Evolutionary conservation across 2,329 filamentous ascomycete genomes (phyloP), one percentile per base, ranked within the genome.

Genomic region (Neonectria hederae): DNA sequence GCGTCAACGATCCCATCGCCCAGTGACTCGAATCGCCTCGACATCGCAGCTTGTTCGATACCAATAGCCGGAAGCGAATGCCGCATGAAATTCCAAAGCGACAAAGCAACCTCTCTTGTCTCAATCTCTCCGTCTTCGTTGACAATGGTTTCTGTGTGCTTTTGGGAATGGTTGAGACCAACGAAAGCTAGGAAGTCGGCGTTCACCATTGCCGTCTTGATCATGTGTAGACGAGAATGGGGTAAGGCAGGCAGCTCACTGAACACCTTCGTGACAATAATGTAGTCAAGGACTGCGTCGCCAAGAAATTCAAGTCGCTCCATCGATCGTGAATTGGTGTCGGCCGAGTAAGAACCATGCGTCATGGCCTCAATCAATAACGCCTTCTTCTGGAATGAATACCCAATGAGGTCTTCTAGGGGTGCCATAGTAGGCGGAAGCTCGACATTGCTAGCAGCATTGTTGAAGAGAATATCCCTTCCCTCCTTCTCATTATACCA

Each of bases 221-320:
- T 81, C 3, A 89, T 80, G 70, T 97, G 93, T 87, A 98, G 92
- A n/a, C 86, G 80, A 3, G 83, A 74, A 53, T 86, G 81, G 0
- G 78, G 61, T 0, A 88, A 74, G 3, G 83, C 79, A 0, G 80
- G 79, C 2, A 75, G 68, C 13, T 76, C 68, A 2, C 75, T 72
- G 76, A 87, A 91, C 6, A 95, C 79, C n/a, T 80, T 83, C 0
- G 80, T 82, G 8, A 92, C 88, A 53, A 97, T 82, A 59, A 97
- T 82, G 70, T 89, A 86, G 77, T 98, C 95, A 0, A 98, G 86
- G 2, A 97, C 83, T 0, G 93, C 87, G 71, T 98, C 95, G 1
- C 95, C 95, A 0, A 97, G 81, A 72, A 96, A 97, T 74, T 97
- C 95, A 1, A 97, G 85, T 0, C 94, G 87, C 69, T 97, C 92